Conservation (phyloP, 345 rosid genomes). For the Bruguiera gymnorhiza region DNA sequence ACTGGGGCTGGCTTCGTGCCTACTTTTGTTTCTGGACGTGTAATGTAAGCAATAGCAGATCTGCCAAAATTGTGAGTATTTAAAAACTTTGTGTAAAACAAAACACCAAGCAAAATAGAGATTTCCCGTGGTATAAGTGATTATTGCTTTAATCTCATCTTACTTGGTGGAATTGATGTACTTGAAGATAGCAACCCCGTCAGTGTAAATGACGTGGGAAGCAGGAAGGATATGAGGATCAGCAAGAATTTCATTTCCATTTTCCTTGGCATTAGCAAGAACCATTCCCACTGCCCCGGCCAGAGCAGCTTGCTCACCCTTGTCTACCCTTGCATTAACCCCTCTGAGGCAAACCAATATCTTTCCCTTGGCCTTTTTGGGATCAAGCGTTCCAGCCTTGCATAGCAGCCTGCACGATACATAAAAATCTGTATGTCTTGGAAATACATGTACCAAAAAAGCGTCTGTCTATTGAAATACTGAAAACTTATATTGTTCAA, state of each 20-base stretch:
- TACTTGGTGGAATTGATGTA: conserved; percentile 31
- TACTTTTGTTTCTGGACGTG: conserved; percentile 12
- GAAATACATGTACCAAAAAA: no score
- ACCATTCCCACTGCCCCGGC: conserved; percentile 28
- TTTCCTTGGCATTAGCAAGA: conserved; percentile 5
- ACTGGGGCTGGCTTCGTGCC: conserved; percentile 21
- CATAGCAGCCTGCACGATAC: conserved; percentile 15
- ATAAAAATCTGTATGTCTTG: no score
- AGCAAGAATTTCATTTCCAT: conserved; percentile 18
- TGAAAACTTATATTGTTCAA: background rate
- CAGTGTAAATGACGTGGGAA: conserved; percentile 18
- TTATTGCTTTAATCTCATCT: background rate
- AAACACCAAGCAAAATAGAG: background rate
- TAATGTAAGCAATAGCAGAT: conserved; percentile 19
- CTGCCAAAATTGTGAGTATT: conserved; percentile 2
- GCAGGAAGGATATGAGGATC: conserved; percentile 22
- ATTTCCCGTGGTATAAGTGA: background rate
- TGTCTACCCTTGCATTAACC: conserved; percentile 20
- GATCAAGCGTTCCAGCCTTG: conserved; percentile 16
- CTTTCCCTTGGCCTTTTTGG: conserved; percentile 23
- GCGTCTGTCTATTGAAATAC: background rate
- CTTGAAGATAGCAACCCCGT: conserved; percentile 20
- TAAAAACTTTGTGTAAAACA: background rate
- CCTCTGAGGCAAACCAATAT: conserved; percentile 29
- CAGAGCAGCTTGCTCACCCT: conserved; percentile 17